Conservation (phyloP, 2,329 filamentous ascomycete species). For the Pseudophaeomoniella oleicola region DNA sequence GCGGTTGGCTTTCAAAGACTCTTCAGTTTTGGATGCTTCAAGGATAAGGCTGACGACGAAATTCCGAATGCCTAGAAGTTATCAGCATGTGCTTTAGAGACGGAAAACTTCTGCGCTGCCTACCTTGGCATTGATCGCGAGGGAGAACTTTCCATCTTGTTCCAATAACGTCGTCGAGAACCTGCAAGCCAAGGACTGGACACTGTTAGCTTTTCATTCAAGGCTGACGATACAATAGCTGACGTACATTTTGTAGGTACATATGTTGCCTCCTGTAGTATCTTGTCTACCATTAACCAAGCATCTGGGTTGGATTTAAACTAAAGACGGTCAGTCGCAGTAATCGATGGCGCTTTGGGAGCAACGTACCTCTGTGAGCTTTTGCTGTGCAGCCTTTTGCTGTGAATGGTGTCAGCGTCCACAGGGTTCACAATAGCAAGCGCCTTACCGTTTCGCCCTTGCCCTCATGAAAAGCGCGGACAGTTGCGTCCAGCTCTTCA, state of each 20-base stretch:
- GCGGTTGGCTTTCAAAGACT: constrained; percentile 68
- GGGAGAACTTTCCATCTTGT: constrained; percentile 98
- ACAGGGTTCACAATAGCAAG: constrained; percentile 9
- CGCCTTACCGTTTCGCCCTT: constrained; percentile 73
- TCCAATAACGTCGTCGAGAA: constrained; percentile 96
- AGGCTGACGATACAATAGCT: too few relatives aligned
- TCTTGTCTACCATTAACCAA: constrained; percentile 95
- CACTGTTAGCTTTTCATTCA: constrained; percentile 20
- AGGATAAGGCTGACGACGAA: constrained; percentile 99
- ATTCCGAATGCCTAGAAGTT: constrained; percentile 87
- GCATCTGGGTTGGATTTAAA: constrained; percentile 99
- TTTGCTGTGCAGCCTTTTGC: constrained; percentile 93
- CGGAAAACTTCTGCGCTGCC: too few relatives aligned
- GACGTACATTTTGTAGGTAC: constrained; percentile 87
- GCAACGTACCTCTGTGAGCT: constrained; percentile 69
- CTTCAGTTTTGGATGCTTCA: constrained; percentile 78
- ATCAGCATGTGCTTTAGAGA: too few relatives aligned
- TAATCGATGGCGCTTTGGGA: constrained; percentile 2
- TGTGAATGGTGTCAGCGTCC: constrained; percentile 29
- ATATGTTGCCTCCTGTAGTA: constrained; percentile 83
- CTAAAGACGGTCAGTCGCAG: constrained; percentile 31
- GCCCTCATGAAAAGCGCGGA: constrained; percentile 95
- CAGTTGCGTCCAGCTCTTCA: constrained; percentile 88
- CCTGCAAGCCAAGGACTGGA: constrained; percentile 79
- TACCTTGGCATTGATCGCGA: constrained; percentile 87